Evolutionary conservation across 139 green algal genomes (phyloP).

Genomic region (Chlamydomonas urium): DNA sequence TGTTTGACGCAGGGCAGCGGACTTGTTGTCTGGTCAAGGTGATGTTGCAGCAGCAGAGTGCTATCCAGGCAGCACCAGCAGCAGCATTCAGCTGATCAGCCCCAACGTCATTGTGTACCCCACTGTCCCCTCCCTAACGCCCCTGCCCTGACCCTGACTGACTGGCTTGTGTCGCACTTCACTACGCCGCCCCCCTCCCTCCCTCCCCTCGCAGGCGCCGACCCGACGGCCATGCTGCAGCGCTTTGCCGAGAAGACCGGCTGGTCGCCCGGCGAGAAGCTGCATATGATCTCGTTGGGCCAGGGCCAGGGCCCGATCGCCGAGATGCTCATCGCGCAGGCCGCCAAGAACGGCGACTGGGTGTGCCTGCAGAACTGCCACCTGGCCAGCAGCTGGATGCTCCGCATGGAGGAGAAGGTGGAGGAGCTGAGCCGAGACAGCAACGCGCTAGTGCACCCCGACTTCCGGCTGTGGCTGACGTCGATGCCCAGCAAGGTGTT

Average conservation of each 20-base stretch:
- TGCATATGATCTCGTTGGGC: slow-evolving; percentile 79
- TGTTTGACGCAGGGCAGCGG: no score
- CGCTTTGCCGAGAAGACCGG: slow-evolving; percentile 66
- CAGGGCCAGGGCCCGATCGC: slow-evolving; percentile 79
- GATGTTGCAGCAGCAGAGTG: no score
- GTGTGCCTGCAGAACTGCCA: slow-evolving; percentile 92
- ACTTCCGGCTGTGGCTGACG: slow-evolving; percentile 81
- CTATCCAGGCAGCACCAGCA: no score
- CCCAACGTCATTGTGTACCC: no score
- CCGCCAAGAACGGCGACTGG: slow-evolving; percentile 67
- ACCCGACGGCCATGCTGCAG: slow-evolving; percentile 76
- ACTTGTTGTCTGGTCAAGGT: no score
- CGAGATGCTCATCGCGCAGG: slow-evolving; percentile 62
- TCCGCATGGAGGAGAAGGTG: slow-evolving; percentile 51
- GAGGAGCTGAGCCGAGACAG: slow-evolving; percentile 39
- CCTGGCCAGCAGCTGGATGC: slow-evolving; percentile 81
- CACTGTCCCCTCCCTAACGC: no score
- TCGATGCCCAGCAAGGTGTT: slow-evolving; percentile 69
- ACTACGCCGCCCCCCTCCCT: no score
- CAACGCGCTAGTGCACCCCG: slow-evolving; percentile 41
- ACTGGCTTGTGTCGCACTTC: no score
- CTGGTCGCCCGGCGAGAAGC: slow-evolving; percentile 49
- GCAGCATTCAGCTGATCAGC: no score
- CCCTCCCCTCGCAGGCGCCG: slow-evolving; percentile 47
- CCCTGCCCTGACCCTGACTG: no score